phyloP scores from a whole-genome alignment of 768 basidiomycete genomes.

The Termitomyces sp. region DNA sequence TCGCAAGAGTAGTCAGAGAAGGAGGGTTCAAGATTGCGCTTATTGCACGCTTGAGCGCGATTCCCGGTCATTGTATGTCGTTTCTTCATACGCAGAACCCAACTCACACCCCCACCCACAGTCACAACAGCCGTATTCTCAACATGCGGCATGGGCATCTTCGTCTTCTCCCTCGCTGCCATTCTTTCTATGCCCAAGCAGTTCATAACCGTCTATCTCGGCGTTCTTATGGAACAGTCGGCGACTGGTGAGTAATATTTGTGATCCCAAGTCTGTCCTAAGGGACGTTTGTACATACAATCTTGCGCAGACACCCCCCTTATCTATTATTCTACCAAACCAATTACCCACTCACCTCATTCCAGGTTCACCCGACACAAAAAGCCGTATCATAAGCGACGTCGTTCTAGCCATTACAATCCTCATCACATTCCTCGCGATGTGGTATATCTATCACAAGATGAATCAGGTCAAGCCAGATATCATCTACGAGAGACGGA shows the following conservation, averaged over 20 bases:
- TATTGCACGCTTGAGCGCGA: constrained; percentile 72
- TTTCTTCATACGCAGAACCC: background rate
- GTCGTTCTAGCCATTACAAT: constrained; percentile 62
- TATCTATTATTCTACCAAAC: too few species aligned
- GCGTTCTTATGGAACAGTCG: constrained; percentile 65
- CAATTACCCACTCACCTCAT: background rate
- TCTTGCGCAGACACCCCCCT: too few species aligned
- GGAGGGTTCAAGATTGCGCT: constrained; percentile 86
- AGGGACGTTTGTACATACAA: too few species aligned
- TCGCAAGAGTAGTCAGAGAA: constrained; percentile 68
- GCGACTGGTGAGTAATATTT: constrained; percentile 30
- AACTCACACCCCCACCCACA: constrained; percentile 19
- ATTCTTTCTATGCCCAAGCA: constrained; percentile 86
- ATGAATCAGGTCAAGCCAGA: constrained; percentile 66
- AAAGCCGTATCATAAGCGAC: constrained; percentile 63
- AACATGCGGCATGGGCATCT: constrained; percentile 82
- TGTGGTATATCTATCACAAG: constrained; percentile 77
- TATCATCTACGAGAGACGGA: constrained; percentile 66
- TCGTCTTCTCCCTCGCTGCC: constrained; percentile 74
- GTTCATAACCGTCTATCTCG: constrained; percentile 87
- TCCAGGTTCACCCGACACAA: constrained; percentile 31
- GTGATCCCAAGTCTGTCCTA: too few species aligned
- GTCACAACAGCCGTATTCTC: constrained; percentile 88
- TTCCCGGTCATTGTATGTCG: constrained; percentile 73
- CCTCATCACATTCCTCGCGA: constrained; percentile 67